phyloP scores from a whole-genome alignment of 192 early-diverging fungal genomes.

The Coemansia sp. region DNA sequence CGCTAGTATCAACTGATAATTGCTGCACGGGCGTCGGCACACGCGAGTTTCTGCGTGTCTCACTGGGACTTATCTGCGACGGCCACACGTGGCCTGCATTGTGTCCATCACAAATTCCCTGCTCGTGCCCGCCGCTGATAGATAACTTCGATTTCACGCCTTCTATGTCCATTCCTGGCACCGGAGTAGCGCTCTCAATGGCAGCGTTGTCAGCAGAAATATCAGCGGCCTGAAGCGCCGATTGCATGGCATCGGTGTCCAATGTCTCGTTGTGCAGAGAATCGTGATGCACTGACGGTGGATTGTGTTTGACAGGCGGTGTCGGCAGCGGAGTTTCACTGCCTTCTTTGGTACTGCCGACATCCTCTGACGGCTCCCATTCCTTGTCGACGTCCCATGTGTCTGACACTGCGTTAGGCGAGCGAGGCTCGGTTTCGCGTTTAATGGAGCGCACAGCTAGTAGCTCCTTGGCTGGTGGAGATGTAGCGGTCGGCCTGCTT shows the following conservation, averaged over 20 bases:
- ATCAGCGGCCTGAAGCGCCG: slow-evolving; percentile 15
- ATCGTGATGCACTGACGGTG: slow-evolving; percentile 16
- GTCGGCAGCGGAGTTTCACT: slow-evolving; percentile 18
- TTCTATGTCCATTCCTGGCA: slow-evolving; percentile 1
- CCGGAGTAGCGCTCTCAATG: neutral
- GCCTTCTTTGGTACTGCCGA: neutral
- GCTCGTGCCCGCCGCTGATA: slow-evolving; percentile 46
- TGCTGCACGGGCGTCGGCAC: slow-evolving; percentile 15
- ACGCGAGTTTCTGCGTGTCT: slow-evolving; percentile 40
- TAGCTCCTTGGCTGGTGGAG: slow-evolving; percentile 1
- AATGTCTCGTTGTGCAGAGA: slow-evolving; percentile 9
- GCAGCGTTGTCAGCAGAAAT: neutral
- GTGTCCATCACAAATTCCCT: slow-evolving; percentile 20
- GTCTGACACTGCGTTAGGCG: slow-evolving; percentile 13
- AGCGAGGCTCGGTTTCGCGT: slow-evolving; percentile 4
- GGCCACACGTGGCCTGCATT: slow-evolving; percentile 48
- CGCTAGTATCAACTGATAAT: neutral
- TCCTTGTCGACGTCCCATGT: slow-evolving; percentile 29
- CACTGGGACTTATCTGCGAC: slow-evolving; percentile 51
- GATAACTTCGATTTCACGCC: slow-evolving; percentile 45
- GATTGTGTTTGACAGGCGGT: slow-evolving; percentile 19
- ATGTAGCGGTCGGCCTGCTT: neutral
- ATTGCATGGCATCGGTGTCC: slow-evolving; percentile 3
- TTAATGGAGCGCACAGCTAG: slow-evolving; percentile 18
- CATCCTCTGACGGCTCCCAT: slow-evolving; percentile 13